Conservation (phyloP, 2,329 filamentous ascomycete species). For the Paramyrothecium sp. region DNA sequence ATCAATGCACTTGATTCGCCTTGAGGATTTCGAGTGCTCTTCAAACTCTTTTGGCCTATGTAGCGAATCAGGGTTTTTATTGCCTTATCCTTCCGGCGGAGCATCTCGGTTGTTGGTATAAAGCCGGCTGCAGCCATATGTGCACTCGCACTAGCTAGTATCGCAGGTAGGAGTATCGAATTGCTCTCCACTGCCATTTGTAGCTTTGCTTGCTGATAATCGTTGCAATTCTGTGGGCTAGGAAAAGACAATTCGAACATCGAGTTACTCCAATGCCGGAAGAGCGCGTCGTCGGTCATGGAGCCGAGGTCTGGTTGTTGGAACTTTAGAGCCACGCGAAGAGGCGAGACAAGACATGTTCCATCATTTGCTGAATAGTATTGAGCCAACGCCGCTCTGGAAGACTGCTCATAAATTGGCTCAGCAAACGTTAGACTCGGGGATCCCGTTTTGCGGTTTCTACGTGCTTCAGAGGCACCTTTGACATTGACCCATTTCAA, state of each 20-base stretch:
- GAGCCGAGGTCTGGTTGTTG: background rate
- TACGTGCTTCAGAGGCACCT: background rate
- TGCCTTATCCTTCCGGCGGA: background rate
- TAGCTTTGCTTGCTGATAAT: background rate
- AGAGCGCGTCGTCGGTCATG: background rate
- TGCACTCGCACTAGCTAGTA: conserved; percentile 6
- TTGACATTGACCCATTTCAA: conserved; percentile 4
- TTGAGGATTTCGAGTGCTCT: background rate
- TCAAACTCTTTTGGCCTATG: background rate
- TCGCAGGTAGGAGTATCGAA: conserved; percentile 3
- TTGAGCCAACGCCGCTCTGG: background rate
- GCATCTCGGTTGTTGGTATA: conserved; percentile 1
- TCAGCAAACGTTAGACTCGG: background rate
- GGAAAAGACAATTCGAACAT: background rate
- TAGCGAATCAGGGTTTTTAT: background rate
- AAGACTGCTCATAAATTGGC: background rate
- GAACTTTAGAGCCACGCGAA: background rate
- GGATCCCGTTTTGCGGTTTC: background rate
- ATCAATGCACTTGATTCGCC: background rate
- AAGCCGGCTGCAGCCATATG: conserved; percentile 3
- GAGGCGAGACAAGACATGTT: background rate
- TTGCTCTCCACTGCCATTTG: background rate
- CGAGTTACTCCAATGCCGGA: background rate
- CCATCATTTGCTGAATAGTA: background rate
- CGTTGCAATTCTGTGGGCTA: background rate